phyloP scores from a whole-genome alignment of 176 grass and related monocot genomes.

The Musa beccarii region DNA sequence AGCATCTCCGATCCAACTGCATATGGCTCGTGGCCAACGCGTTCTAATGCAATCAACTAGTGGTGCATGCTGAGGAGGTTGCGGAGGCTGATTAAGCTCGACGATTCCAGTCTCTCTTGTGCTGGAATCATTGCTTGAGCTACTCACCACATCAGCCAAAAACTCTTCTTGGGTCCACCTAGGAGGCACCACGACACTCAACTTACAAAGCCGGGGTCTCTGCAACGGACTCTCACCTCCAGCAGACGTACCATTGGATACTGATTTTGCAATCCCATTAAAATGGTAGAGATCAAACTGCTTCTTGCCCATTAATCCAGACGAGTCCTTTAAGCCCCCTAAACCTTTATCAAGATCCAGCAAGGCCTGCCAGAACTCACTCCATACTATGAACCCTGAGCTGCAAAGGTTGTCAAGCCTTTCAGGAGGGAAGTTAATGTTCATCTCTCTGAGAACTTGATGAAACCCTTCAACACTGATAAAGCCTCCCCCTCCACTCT shows the following conservation, averaged over 20 bases:
- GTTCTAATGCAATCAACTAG: constrained; percentile 95
- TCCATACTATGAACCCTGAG: constrained; percentile 90
- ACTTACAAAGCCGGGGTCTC: constrained; percentile 78
- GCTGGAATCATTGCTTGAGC: constrained; percentile 42
- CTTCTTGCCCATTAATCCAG: constrained; percentile 92
- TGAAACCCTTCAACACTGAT: constrained; percentile 67
- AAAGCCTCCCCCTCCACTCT: constrained; percentile 95
- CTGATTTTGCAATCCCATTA: constrained; percentile 96
- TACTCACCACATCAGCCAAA: constrained; percentile 63
- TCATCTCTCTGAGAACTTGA: constrained; percentile 64
- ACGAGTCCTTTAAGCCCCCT: constrained; percentile 88
- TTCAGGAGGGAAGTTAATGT: constrained; percentile 58
- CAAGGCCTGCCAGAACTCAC: constrained; percentile 93
- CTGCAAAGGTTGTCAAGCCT: constrained; percentile 71
- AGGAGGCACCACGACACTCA: constrained; percentile 79
- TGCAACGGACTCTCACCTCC: constrained; percentile 56
- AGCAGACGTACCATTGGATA: constrained; percentile 43
- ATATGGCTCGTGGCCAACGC: constrained; percentile 69
- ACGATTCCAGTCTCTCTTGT: constrained; percentile 34
- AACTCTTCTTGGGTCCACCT: constrained; percentile 91
- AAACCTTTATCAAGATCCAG: constrained; percentile 71
- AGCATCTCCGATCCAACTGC: constrained; percentile 81
- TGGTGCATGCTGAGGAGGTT: constrained; percentile 69
- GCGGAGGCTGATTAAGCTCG: constrained; percentile 44
- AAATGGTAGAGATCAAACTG: constrained; percentile 93